Conservation (phyloP, 257 asterid genomes). For the Knoxia roxburghii region DNA sequence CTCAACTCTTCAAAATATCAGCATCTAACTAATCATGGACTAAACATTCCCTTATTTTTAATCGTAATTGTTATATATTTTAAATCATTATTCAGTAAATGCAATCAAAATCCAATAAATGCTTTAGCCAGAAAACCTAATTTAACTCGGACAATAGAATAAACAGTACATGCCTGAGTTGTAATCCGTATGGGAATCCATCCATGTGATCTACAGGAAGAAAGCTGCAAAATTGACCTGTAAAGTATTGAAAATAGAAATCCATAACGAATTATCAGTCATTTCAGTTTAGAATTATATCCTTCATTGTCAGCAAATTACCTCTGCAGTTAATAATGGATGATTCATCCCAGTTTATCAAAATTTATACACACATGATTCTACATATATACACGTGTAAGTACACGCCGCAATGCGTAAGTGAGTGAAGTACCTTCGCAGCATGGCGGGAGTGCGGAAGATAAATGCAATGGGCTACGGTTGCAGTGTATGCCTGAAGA, state of each 20-base stretch:
- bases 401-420: not conserved
- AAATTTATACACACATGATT: not conserved
- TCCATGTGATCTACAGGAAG: conserved; percentile 38
- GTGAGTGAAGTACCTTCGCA: conserved; percentile 17
- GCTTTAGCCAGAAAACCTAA: not conserved
- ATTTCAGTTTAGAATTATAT: not conserved
- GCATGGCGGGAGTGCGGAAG: conserved; percentile 9
- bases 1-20: not conserved
- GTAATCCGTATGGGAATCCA: conserved; percentile 52
- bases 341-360: not conserved
- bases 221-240: conserved; percentile 71
- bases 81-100: not conserved
- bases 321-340: not conserved
- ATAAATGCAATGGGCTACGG: conserved; percentile 7
- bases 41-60: not conserved
- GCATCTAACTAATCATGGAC: not conserved
- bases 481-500: not conserved
- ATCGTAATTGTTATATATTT: not conserved
- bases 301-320: not conserved
- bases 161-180: conserved; percentile 46
- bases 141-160: not conserved
- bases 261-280: not conserved
- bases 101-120: not conserved
- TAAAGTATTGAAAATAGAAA: conserved; percentile 17
- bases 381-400: not conserved